Base-by-base conservation (phyloP, 2,329 filamentous ascomycete genomes). In the Claviceps citrina region DNA sequence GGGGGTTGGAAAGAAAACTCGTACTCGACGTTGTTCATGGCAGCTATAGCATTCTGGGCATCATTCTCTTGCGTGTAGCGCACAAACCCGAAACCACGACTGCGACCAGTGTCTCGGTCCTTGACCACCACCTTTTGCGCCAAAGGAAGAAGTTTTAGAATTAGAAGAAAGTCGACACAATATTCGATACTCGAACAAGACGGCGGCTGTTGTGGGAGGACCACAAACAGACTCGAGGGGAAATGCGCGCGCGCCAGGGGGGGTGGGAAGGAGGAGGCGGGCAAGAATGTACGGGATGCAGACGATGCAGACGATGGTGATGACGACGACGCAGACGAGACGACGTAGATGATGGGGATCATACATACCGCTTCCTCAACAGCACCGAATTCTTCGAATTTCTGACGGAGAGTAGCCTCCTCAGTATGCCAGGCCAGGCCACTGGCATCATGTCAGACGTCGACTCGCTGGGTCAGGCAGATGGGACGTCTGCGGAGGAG, bases 381-480 rank as follows among this genome's bases (percentile, higher is more conserved):
- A 31, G 70, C 68, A 45, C 89, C 89, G 57, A 84, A 95, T 62
- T 91, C 81, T 61, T 89, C 81, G 61, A 98, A 98, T 64, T 94
- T 94, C 58, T 81, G 68, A 56, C 84, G 81, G 49, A 98, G 70
- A 51, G 84, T 86, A 33, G 67, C 65, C 65, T 96, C 89, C 63
- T 93, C 86, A 48, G 91, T 98, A 68, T 95, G 87, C 91, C 91
- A 98, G 56, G 91, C 85, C 52, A 98, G 85, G 73, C 91, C 91
- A 58, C 89, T 94, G 41, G 38, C 35, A 19, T 34, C 36, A 31
- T 34, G 38, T 43, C 36, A 58, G 54, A 41, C 41, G 27, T 33
- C 27, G 18, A 43, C 25, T 31, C 24, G 20, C 28, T 25, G 39
- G 22, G 31, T 32, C 15, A 20, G 30, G 22, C 22, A 24, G 30